Evolutionary conservation across 345 rosid species (phyloP), one percentile per base, ranked within the genome.

Genomic region (Anastatica hierochuntica): DNA sequence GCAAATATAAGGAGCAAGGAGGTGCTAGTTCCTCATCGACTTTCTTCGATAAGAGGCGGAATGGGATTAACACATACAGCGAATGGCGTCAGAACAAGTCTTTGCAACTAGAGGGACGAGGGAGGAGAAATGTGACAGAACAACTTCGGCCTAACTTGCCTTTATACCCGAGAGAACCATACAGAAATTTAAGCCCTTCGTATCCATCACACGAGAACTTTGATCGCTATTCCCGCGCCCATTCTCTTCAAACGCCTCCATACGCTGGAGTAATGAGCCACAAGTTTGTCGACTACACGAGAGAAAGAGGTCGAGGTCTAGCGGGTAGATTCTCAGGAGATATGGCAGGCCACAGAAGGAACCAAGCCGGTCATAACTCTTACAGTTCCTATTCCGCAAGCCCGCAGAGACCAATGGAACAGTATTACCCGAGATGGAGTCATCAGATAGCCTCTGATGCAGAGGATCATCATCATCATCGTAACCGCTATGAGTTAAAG

Each of bases 381-480:
- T 63, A 68, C 33, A 66, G 72, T 54, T 78, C 88, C 42, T 72
- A 63, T 56, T 54, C 79, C 43, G 61, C 77, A 47, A 84, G 81
- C 71, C 79, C 94, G 39, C 83, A 72, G 39, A 74, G 48, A 36
- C 64, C 63, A 43, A 35, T 47, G 58, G 83, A 78, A 44, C 74
- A 74, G 43, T 70, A 66, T 54, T 14, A 12, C 47, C 56, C 62
- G 18, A 15, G 40, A 23, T 35, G 68, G 66, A 48, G 30, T 49
- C 61, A 29, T 4, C 79, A 76, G 65, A 55, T 67, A 30, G 62
- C 57, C 51, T 69, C 78, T 51, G 78, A 67, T 58, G n/a, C n/a
- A n/a, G n/a, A n/a, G n/a, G n/a, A n/a, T n/a, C n/a, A n/a, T n/a
- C n/a, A n/a, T n/a, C n/a, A n/a, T n/a, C n/a, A n/a, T n/a, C n/a